Conservation (phyloP, 495 filamentous ascomycete genomes). For the Mytilinidion resinicola region DNA sequence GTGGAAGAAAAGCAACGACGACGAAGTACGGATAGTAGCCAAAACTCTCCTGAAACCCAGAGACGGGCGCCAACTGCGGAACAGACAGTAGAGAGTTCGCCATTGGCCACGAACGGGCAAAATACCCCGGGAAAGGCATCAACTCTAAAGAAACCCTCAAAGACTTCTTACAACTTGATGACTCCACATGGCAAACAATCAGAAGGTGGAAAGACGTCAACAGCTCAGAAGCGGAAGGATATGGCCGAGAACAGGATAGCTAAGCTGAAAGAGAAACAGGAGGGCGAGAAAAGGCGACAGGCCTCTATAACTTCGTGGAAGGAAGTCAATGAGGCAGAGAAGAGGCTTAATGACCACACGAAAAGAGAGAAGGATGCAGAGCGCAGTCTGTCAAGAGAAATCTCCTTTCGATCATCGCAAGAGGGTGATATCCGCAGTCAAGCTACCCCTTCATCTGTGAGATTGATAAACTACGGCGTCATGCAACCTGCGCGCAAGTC, state of each 20-base stretch:
- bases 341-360: neutral
- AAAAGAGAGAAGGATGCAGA: neutral
- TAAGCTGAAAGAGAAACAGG: neutral
- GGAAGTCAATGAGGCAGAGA: neutral
- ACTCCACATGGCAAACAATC: neutral
- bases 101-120: neutral
- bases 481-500: no score
- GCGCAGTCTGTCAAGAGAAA: neutral
- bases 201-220: neutral
- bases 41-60: neutral
- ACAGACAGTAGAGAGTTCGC: neutral
- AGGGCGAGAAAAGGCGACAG: slow-evolving; percentile 1
- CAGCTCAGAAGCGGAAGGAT: neutral
- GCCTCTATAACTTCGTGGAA: neutral
- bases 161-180: slow-evolving; percentile 2
- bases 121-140: neutral
- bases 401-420: neutral
- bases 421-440: neutral
- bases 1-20: neutral
- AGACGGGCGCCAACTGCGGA: neutral
- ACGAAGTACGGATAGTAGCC: neutral
- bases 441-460: neutral
- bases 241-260: neutral
- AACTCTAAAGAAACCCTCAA: slow-evolving; percentile 7
- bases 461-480: neutral